phyloP scores from a whole-genome alignment of 1,284 basidiomycete genomes.

The Ustilago shanxiensis region DNA sequence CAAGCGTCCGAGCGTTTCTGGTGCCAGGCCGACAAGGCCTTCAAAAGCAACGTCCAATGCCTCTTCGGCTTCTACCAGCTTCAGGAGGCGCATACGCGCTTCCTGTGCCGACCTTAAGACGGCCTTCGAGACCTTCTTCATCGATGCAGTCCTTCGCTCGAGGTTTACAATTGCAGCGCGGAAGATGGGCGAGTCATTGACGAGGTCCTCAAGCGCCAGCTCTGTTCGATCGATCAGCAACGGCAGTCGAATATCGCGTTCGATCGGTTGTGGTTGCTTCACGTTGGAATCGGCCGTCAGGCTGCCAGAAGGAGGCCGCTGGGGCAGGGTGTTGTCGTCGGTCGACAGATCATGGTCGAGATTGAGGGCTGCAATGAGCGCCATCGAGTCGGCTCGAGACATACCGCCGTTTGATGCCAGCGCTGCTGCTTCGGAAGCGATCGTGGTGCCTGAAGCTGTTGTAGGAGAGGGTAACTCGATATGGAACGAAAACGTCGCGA shows the following conservation, averaged over 20 bases:
- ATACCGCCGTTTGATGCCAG: background rate
- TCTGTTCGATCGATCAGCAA: constrained; percentile 54
- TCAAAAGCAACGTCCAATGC: constrained; percentile 44
- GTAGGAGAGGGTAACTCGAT: constrained; percentile 24
- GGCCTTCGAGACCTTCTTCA: constrained; percentile 50
- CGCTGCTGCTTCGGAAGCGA: background rate
- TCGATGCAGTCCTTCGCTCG: constrained; percentile 45
- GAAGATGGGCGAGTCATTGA: constrained; percentile 58
- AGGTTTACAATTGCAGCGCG: constrained; percentile 59
- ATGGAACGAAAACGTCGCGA: constrained; percentile 39
- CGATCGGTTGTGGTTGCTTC: background rate
- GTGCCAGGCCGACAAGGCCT: constrained; percentile 29
- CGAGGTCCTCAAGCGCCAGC: constrained; percentile 45
- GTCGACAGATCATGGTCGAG: constrained; percentile 11
- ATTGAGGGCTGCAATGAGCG: constrained; percentile 38
- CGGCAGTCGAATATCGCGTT: background rate
- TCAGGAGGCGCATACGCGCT: constrained; percentile 20
- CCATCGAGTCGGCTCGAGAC: constrained; percentile 35
- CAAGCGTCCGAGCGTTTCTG: constrained; percentile 41
- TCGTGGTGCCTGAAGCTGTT: constrained; percentile 1
- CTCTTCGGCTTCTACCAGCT: constrained; percentile 41
- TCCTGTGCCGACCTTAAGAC: constrained; percentile 45
- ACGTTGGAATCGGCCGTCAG: background rate
- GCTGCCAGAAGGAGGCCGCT: background rate
- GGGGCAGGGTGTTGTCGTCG: background rate